Evolutionary conservation across 2,329 filamentous ascomycete genomes (phyloP).

Genomic region (Fusarium annulatum): DNA sequence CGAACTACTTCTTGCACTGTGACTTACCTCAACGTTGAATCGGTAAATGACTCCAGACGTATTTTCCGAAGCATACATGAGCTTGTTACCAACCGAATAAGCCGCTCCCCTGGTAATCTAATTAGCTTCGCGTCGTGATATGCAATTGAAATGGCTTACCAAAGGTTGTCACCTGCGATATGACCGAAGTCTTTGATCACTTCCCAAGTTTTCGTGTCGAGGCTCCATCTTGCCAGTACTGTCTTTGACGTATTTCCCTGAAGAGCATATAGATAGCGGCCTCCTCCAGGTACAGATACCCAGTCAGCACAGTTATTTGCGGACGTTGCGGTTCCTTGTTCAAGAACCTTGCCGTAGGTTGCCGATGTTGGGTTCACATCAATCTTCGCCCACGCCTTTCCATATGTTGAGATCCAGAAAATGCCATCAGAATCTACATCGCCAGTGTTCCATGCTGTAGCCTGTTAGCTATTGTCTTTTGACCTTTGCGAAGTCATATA

Average conservation of each 20-base stretch:
- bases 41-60: constrained; percentile 8
- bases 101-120: neutral
- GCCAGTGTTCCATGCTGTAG: neutral
- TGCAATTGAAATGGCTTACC: neutral
- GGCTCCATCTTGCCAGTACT: neutral
- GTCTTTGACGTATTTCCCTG: neutral
- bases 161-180: neutral
- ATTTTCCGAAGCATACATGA: constrained; percentile 18
- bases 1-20: fast-evolving
- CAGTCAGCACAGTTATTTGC: neutral
- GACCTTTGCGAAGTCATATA: fast-evolving
- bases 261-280: neutral
- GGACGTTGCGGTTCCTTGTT: neutral
- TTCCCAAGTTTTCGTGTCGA: constrained; percentile 1
- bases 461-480: neutral
- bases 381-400: constrained; percentile 8
- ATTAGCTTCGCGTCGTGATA: fast-evolving
- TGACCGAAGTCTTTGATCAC: neutral
- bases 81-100: constrained; percentile 1
- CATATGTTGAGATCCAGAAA: constrained; percentile 4
- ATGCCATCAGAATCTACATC: neutral
- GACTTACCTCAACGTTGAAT: neutral
- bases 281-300: neutral
- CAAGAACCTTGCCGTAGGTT: neutral
- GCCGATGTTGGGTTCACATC: constrained; percentile 4